Conservation (phyloP, 148 eudicot genomes). For the Cornus controversa region DNA sequence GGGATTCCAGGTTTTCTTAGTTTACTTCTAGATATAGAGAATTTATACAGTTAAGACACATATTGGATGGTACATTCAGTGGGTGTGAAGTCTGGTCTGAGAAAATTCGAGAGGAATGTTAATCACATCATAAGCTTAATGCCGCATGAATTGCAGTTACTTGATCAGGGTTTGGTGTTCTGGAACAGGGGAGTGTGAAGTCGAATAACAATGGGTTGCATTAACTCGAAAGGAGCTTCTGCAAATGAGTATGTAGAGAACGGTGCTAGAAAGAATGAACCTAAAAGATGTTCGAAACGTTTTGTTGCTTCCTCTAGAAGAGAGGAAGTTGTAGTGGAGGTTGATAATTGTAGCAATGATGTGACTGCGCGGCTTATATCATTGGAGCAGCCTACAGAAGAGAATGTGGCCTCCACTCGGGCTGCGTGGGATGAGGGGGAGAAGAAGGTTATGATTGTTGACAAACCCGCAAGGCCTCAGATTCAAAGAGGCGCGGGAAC, state of each 20-base stretch:
- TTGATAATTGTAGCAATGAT: constrained; percentile 32
- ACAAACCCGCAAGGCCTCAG: constrained; percentile 24
- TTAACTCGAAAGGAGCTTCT: constrained; percentile 62
- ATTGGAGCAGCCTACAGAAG: constrained; percentile 26
- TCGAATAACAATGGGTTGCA: constrained; percentile 49
- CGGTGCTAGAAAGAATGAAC: constrained; percentile 19
- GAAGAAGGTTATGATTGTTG: constrained; percentile 29
- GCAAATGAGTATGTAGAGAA: constrained; percentile 20
- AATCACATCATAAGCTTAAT: neutral
- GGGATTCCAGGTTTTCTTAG: constrained; percentile 7
- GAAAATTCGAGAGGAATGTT: neutral
- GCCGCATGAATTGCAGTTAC: neutral
- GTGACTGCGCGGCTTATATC: constrained; percentile 55
- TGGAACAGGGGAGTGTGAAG: constrained; percentile 9
- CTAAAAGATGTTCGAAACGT: constrained; percentile 27
- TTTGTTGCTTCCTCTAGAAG: constrained; percentile 25
- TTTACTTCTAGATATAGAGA: neutral
- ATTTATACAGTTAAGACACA: neutral
- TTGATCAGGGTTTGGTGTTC: constrained; percentile 4
- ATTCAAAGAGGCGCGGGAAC: constrained; percentile 16
- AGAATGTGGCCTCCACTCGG: constrained; percentile 29
- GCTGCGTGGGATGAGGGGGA: constrained; percentile 35
- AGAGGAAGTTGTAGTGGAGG: constrained; percentile 33
- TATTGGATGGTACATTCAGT: neutral
- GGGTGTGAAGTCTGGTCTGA: neutral